phyloP scores from a whole-genome alignment of 2,329 filamentous ascomycete genomes.

The Chaetomiaceae sp. region DNA sequence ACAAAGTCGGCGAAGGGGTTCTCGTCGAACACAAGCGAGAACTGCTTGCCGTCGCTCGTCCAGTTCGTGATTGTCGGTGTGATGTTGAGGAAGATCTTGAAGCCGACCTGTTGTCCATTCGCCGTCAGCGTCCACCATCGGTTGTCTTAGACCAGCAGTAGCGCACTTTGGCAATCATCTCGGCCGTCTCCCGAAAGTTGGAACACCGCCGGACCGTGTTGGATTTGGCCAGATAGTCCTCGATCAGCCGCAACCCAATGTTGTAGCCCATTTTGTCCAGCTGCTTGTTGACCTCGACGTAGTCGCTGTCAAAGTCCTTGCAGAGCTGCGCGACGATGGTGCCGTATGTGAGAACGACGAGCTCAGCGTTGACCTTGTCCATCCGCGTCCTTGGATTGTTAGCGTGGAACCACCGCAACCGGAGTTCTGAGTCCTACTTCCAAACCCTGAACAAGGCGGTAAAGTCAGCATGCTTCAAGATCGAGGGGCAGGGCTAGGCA shows the following conservation, averaged over 20 bases:
- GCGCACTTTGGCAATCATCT: constrained; percentile 85
- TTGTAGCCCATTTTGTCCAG: constrained; percentile 99
- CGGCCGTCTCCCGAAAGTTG: constrained; percentile 93
- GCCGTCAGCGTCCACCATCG: constrained; percentile 20
- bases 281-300: constrained; percentile 93
- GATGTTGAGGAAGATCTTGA: constrained; percentile 98
- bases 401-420: constrained; percentile 23
- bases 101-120: constrained; percentile 65
- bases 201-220: constrained; percentile 82
- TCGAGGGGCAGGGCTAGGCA: constrained; percentile 18
- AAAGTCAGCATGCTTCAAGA: constrained; percentile 8
- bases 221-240: constrained; percentile 95
- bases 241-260: constrained; percentile 90
- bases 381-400: constrained; percentile 69
- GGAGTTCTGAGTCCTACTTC: constrained; percentile 58
- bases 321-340: constrained; percentile 96
- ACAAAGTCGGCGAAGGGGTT: constrained; percentile 97
- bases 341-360: constrained; percentile 95
- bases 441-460: constrained; percentile 61
- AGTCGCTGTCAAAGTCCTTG: constrained; percentile 93
- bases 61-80: constrained; percentile 91
- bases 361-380: constrained; percentile 96
- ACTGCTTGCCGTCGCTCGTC: constrained; percentile 94
- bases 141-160: not conserved
- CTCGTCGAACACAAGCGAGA: constrained; percentile 93